Percentiles rank a stretch among this genome's conserved stretches.
Evolutionary conservation across 108 stramenopile genomes (phyloP).

Genomic region (Mayamaea pseudoterrestris): DNA sequence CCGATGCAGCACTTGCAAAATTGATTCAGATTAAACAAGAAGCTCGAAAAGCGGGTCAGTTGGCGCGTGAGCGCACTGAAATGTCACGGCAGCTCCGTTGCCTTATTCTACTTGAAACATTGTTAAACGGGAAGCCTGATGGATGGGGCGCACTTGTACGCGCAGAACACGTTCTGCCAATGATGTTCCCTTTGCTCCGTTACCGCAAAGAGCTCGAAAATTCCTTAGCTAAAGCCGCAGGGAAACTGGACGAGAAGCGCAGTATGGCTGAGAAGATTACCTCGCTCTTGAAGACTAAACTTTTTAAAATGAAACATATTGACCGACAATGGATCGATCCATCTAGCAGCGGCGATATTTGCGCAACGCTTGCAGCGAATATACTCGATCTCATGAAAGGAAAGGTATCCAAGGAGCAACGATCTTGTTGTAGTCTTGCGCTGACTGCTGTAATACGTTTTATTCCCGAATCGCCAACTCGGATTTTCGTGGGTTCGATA

Average conservation of each 20-base stretch:
- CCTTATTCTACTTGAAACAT: conserved; percentile 47
- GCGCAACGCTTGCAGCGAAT: too few relatives aligned
- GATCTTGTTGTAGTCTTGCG: conserved; percentile 42
- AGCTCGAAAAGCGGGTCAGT: conserved; percentile 61
- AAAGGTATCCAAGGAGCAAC: conserved; percentile 31
- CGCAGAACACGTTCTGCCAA: conserved; percentile 29
- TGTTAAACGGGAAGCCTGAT: conserved; percentile 34
- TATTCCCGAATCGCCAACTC: too few relatives aligned
- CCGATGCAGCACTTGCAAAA: conserved; percentile 70
- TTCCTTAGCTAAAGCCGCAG: conserved; percentile 19
- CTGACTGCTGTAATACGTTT: conserved; percentile 34
- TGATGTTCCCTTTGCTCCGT: conserved; percentile 41
- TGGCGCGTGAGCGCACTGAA: conserved; percentile 55
- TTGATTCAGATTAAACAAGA: conserved; percentile 78
- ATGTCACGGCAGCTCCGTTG: conserved; percentile 59
- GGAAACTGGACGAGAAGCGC: conserved; percentile 33
- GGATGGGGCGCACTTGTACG: conserved; percentile 35
- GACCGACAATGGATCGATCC: too few relatives aligned
- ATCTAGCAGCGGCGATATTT: too few relatives aligned
- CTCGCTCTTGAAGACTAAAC: conserved; percentile 36
- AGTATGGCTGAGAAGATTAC: conserved; percentile 45
- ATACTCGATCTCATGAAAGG: too few relatives aligned
- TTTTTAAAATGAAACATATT: conserved; percentile 48
- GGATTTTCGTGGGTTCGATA: conserved; percentile 18
- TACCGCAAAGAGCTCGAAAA: conserved; percentile 35